A percentile compares a stretch with the other conserved stretches of the same genome.
These are phyloP conservation scores for Platismatia glauca DNA, from an alignment of 495 filamentous ascomycete genomes.

Conservation along the genomic window DNA sequence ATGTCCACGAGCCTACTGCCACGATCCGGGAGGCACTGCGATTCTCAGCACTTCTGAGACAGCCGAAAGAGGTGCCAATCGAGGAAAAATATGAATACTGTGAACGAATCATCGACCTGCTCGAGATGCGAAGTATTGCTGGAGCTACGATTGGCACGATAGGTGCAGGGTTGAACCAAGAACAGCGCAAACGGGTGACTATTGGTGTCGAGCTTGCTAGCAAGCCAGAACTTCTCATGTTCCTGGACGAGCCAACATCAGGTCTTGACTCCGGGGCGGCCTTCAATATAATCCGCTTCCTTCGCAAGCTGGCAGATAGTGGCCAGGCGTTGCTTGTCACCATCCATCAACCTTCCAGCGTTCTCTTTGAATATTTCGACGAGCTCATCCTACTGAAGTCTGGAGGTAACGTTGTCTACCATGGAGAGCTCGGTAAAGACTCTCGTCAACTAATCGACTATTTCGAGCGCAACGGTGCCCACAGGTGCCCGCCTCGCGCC, in stretches of 20 bases:
- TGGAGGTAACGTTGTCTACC: slow-evolving; percentile 59
- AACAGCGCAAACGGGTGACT: slow-evolving; percentile 81
- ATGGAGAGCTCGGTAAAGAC: slow-evolving; percentile 50
- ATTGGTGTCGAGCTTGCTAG: slow-evolving; percentile 85
- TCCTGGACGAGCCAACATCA: slow-evolving; percentile 84
- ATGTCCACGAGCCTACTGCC: slow-evolving; percentile 67
- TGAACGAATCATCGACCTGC: slow-evolving; percentile 67
- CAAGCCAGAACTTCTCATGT: slow-evolving; percentile 76
- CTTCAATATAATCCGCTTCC: slow-evolving; percentile 82
- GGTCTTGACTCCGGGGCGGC: slow-evolving; percentile 79
- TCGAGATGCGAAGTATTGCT: slow-evolving; percentile 77
- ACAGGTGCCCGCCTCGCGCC: slow-evolving; percentile 43
- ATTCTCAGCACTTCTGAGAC: slow-evolving; percentile 75
- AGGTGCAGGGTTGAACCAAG: slow-evolving; percentile 75
- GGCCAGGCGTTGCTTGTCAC: slow-evolving; percentile 89
- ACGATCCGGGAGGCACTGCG: slow-evolving; percentile 79
- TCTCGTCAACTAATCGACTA: slow-evolving; percentile 50
- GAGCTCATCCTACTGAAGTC: slow-evolving; percentile 53
- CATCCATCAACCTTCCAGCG: slow-evolving; percentile 76
- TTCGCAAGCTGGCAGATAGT: slow-evolving; percentile 70
- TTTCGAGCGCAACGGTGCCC: slow-evolving; percentile 54
- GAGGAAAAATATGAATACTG: slow-evolving; percentile 77
- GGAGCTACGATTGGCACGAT: slow-evolving; percentile 76
- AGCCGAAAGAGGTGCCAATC: slow-evolving; percentile 57
- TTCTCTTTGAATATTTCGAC: slow-evolving; percentile 77